phyloP scores from a whole-genome alignment of 345 rosid species.

The Gossypium stocksii region DNA sequence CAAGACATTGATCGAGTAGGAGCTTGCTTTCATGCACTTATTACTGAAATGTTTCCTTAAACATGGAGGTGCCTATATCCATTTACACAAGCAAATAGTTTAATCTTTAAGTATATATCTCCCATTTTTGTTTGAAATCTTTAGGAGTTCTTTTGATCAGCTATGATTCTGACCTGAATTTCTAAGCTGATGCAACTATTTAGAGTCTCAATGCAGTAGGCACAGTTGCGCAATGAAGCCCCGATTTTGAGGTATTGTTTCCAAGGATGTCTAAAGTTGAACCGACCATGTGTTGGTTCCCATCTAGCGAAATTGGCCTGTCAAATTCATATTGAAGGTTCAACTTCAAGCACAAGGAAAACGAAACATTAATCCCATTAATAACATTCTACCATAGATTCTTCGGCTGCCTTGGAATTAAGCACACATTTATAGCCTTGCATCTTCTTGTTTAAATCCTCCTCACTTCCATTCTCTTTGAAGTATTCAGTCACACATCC shows the following conservation, averaged over 20 bases:
- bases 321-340: neutral
- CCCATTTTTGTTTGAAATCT: neutral
- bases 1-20: constrained; percentile 36
- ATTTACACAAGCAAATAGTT: neutral
- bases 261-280: constrained; percentile 77
- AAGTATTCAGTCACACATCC: constrained; percentile 51
- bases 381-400: constrained; percentile 41
- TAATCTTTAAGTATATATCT: neutral
- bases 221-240: constrained; percentile 54
- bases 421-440: constrained; percentile 58
- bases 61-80: constrained; percentile 43
- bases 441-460: constrained; percentile 29
- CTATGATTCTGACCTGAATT: constrained; percentile 33
- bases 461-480: constrained; percentile 26
- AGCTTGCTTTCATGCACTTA: constrained; percentile 38
- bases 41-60: constrained; percentile 38
- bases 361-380: neutral
- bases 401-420: constrained; percentile 69
- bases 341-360: neutral
- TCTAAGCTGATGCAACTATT: constrained; percentile 38
- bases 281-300: constrained; percentile 78
- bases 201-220: constrained; percentile 61
- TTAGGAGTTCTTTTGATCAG: too few relatives aligned
- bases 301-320: constrained; percentile 69
- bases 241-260: constrained; percentile 66